A percentile compares a stretch with the other conserved stretches of the same genome.
phyloP scores from a whole-genome alignment of 2,329 filamentous ascomycete genomes.

The Fusarium transvaalense region DNA sequence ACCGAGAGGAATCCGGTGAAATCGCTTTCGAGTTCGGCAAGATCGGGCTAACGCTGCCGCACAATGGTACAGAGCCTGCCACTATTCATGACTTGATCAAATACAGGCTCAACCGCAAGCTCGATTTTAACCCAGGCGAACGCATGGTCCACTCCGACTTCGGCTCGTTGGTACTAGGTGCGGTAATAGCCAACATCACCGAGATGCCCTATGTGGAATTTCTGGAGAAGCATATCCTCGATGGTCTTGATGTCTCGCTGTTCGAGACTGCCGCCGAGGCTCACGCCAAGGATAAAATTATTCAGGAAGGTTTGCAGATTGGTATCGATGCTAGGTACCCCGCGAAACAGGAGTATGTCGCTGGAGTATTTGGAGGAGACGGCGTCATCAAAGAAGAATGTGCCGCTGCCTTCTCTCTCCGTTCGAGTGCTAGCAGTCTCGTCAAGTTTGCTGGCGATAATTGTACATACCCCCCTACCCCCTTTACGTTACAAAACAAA shows the following conservation, averaged over 20 bases:
- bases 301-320: conserved; percentile 32
- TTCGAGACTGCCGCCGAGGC: conserved; percentile 15
- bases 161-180: conserved; percentile 26
- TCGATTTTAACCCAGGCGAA: conserved; percentile 28
- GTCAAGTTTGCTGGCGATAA: conserved; percentile 25
- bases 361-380: conserved; percentile 23
- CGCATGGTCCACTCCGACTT: conserved; percentile 35
- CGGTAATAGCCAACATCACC: conserved; percentile 32
- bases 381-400: conserved; percentile 41
- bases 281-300: conserved; percentile 22
- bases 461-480: not conserved
- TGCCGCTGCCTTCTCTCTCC: conserved; percentile 25
- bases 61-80: conserved; percentile 24
- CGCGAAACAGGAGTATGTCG: not conserved
- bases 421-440: conserved; percentile 33
- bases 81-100: conserved; percentile 35
- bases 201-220: conserved; percentile 31
- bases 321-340: conserved; percentile 21
- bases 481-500: rapidly evolving
- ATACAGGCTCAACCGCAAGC: conserved; percentile 24
- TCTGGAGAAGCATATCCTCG: conserved; percentile 26
- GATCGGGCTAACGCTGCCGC: conserved; percentile 10
- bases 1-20: conserved; percentile 16
- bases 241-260: conserved; percentile 24
- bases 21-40: conserved; percentile 21